Evolutionary conservation across 345 rosid genomes (phyloP).

Genomic region (Citrus sp.): DNA sequence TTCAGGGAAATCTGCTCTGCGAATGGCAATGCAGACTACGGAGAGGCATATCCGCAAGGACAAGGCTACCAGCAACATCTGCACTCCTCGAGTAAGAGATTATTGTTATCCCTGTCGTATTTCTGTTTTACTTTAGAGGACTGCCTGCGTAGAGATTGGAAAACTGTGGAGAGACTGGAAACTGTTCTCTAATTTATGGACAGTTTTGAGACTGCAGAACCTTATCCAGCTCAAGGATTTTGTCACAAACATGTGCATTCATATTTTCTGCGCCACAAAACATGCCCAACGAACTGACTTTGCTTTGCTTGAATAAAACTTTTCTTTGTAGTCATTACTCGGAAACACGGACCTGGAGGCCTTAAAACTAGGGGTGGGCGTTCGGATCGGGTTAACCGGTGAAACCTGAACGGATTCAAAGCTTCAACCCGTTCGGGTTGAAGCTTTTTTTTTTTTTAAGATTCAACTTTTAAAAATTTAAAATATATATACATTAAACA

Average conservation of each 20-base stretch:
- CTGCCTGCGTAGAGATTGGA: background rate
- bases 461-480: too few species aligned
- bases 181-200: background rate
- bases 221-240: background rate
- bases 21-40: conserved; percentile 60
- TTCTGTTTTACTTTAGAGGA: background rate
- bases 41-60: conserved; percentile 97
- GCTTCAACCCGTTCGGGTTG: too few species aligned
- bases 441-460: too few species aligned
- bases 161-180: background rate
- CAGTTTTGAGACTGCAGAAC: background rate
- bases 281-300: conserved; percentile 7
- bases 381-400: too few species aligned
- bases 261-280: background rate
- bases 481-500: too few species aligned
- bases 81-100: conserved; percentile 85
- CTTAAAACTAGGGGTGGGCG: conserved; percentile 69
- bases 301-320: conserved; percentile 15
- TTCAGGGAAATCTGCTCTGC: too few species aligned
- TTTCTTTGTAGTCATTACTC: conserved; percentile 66
- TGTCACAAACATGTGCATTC: background rate
- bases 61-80: conserved; percentile 98
- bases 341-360: conserved; percentile 98
- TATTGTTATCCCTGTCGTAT: conserved; percentile 4
- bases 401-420: too few species aligned